Conservation (phyloP, 768 basidiomycete genomes). For the Mycena leptocephala region DNA sequence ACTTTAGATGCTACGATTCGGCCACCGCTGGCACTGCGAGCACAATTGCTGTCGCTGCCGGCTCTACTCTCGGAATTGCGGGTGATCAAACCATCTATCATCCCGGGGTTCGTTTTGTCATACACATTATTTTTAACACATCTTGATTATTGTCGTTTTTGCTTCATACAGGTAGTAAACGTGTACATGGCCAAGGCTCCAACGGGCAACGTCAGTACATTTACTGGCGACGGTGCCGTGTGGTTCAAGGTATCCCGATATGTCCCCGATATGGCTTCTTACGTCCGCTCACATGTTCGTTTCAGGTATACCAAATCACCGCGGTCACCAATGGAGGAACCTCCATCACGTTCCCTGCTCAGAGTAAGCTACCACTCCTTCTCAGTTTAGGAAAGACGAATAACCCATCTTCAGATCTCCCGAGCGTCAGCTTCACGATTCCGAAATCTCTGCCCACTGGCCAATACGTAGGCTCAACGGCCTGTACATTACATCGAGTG, state of each 20-base stretch:
- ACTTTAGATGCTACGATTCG: conserved; percentile 66
- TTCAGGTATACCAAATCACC: conserved; percentile 59
- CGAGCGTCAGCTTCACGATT: conserved; percentile 53
- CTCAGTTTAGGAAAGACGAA: background rate
- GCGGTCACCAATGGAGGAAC: conserved; percentile 62
- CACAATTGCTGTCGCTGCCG: conserved; percentile 63
- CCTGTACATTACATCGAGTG: background rate
- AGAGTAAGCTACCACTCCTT: conserved; percentile 44
- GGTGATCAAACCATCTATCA: conserved; percentile 63
- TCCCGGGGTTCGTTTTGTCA: conserved; percentile 56
- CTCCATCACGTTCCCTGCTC: conserved; percentile 63
- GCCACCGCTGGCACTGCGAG: conserved; percentile 56
- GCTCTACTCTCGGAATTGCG: conserved; percentile 59
- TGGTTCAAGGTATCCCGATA: conserved; percentile 68
- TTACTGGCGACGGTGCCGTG: conserved; percentile 60
- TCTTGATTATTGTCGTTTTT: too few relatives aligned
- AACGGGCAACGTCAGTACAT: conserved; percentile 52
- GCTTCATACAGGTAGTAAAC: conserved; percentile 53
- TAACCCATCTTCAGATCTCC: conserved; percentile 34
- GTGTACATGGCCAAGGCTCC: conserved; percentile 66
- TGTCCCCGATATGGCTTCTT: conserved; percentile 32
- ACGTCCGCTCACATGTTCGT: background rate
- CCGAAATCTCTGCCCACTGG: conserved; percentile 57
- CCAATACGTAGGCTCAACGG: conserved; percentile 46
- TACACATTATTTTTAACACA: too few relatives aligned